Evolutionary conservation across 164 flowering plant species (phyloP).

Genomic region (Litsea cubeba): DNA sequence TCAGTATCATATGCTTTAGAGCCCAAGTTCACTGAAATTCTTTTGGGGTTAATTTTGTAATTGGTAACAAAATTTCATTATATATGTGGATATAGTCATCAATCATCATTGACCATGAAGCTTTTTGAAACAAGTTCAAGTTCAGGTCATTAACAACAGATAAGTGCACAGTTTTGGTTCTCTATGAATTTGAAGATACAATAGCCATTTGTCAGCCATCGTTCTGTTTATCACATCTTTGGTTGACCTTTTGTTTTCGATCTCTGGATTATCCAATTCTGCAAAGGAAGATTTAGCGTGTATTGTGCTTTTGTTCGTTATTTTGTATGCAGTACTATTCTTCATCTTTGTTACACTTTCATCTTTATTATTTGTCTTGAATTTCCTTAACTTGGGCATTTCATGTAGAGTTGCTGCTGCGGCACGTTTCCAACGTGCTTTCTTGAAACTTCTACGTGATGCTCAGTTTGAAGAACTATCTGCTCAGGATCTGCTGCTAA

Average conservation of each 20-base stretch:
- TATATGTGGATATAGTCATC: not conserved
- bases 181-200: not conserved
- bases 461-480: constrained; percentile 97
- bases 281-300: not conserved
- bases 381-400: constrained; percentile 1
- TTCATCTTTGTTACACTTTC: not conserved
- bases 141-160: not conserved
- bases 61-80: not conserved
- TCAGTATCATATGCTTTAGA: not conserved
- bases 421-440: constrained; percentile 81
- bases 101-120: not conserved
- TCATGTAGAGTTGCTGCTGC: constrained; percentile 53
- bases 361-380: not conserved
- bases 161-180: not conserved
- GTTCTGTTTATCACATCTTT: not conserved
- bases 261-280: not conserved
- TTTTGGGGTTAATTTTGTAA: not conserved
- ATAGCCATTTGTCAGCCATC: not conserved
- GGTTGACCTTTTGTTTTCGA: not conserved
- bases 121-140: not conserved
- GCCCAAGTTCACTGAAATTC: not conserved
- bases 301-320: not conserved
- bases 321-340: too few species aligned
- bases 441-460: constrained; percentile 67
- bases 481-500: constrained; percentile 69